Base-by-base conservation (phyloP, 192 early-diverging fungal species). In the Ambispora gerdemannii region DNA sequence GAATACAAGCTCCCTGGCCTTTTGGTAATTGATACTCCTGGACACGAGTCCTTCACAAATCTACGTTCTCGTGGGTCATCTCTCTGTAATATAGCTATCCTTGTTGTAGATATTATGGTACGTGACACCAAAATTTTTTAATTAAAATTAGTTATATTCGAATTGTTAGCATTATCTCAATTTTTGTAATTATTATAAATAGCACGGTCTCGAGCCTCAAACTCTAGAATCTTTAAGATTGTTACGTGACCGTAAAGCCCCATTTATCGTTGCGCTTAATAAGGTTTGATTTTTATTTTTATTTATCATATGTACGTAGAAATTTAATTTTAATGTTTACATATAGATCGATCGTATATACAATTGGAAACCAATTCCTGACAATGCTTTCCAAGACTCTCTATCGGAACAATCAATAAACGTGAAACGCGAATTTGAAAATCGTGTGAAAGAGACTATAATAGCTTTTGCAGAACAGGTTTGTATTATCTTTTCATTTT, bases 1-100 rank as follows among this genome's bases (percentile, higher is more conserved):
- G 83, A 88, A 31, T 90, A 94, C 80, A 93, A 93, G 70, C 78
- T 98, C 6, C 96, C 97, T 11, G 95, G 95, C 79, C 82, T 98
- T 27, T 77, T 99, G 71, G 83, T 97, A 72, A 97, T 99, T 67
- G 97, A 99, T 79, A 99, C 97, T 17, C 97, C 97, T 19, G 97
- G 97, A 65, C 97, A 99, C 91, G 96, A 97, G 72, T 95, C 94
- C 70, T 99, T 99, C 77, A 92, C 93, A 17, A 97, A 97, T 81
- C 78, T 99, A 75, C 88, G 97, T 55, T 90, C 93, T 10, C 91
- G 97, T 70, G 97, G 97, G 28, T 94, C 92, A 63, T 87, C 97
- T 74, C 95, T 98, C 8, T 93, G 97, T 60, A 95, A 98, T 78
- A 97, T 98, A 6, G 96, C 96, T 51, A 92, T 98, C 64, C 88